phyloP scores from a whole-genome alignment of 1,139 yeast genomes.

The Pneumocystis canis region DNA sequence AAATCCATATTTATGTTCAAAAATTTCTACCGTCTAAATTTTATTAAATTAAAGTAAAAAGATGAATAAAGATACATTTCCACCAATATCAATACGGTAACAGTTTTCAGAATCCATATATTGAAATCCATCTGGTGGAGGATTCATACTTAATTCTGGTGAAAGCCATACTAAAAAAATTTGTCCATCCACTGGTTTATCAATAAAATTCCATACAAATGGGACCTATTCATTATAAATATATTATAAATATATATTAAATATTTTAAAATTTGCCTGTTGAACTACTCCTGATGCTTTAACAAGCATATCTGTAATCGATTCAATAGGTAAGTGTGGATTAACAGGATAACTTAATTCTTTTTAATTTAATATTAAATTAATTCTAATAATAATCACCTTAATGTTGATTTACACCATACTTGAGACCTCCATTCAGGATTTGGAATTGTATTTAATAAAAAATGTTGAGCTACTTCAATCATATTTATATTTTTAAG shows the following conservation, averaged over 20 bases:
- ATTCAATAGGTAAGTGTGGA: constrained; percentile 9
- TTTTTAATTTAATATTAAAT: neutral
- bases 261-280: neutral
- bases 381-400: neutral
- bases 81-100: constrained; percentile 9
- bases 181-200: constrained; percentile 13
- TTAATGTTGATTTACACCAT: neutral
- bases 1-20: constrained; percentile 13
- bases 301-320: constrained; percentile 13
- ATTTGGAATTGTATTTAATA: neutral
- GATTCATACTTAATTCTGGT: constrained; percentile 3
- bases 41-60: neutral
- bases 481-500: neutral
- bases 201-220: constrained; percentile 13
- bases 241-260: neutral
- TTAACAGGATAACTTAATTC: neutral
- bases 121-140: constrained; percentile 13
- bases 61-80: constrained; percentile 1
- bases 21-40: constrained; percentile 8
- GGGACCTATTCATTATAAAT: neutral
- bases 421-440: neutral
- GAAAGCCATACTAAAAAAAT: constrained; percentile 12
- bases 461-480: neutral
- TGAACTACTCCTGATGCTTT: constrained; percentile 9
- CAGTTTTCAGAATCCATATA: constrained; percentile 13